Evolutionary conservation across 768 basidiomycete genomes (phyloP).

Genomic region (Lactarius vividus): DNA sequence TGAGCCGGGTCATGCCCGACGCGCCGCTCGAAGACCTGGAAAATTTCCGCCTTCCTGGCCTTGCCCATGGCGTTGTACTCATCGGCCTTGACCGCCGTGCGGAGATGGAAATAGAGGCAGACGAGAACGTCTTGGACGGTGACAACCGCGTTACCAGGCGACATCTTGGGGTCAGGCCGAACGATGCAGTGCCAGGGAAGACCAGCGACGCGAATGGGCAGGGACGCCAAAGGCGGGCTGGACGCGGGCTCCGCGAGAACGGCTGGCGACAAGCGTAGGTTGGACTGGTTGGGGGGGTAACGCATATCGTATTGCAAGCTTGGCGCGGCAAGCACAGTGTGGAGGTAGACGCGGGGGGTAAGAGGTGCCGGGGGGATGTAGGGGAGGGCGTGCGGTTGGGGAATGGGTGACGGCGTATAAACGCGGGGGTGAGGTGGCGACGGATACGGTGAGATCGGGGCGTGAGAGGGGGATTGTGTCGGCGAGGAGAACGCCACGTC

Average conservation of each 20-base stretch:
- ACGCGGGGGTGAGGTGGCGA: constrained; percentile 9
- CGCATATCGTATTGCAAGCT: constrained; percentile 14
- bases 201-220: constrained; percentile 2
- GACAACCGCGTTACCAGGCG: constrained; percentile 15
- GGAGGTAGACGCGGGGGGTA: neutral
- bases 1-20: constrained; percentile 12
- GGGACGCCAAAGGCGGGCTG: neutral
- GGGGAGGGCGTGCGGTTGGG: constrained; percentile 4
- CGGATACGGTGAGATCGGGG: neutral
- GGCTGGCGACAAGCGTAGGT: neutral
- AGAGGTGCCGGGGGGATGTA: constrained; percentile 7
- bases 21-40: constrained; percentile 10
- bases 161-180: neutral
- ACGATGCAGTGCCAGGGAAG: constrained; percentile 17
- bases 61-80: constrained; percentile 18
- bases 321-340: neutral
- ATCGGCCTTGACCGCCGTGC: constrained; percentile 3
- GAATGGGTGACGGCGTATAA: constrained; percentile 8
- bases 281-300: neutral
- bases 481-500: constrained; percentile 14
- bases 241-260: constrained; percentile 11
- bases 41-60: constrained; percentile 12
- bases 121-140: constrained; percentile 15
- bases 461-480: neutral
- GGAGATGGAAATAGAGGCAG: constrained; percentile 13